Evolutionary conservation across 73 alveolate genomes (phyloP), one percentile per base, ranked within the genome.

Genomic region (Paramecium bursaria): DNA sequence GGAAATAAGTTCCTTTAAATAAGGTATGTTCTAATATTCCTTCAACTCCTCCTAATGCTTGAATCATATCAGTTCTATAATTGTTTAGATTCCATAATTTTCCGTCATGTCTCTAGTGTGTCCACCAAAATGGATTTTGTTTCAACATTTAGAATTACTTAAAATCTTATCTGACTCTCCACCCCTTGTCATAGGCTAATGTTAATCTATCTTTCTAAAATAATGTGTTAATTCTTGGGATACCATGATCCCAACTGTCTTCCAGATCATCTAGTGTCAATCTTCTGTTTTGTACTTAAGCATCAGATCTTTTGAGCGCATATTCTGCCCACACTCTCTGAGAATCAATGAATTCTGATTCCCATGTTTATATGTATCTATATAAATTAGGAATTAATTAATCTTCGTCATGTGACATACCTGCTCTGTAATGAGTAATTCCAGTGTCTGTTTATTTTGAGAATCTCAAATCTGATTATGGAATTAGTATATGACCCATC

Each of bases 261-360:
- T 97, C 99, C 51, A 98, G 85, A 86, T 97, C 99, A 90, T 97
- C 99, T 50, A 98, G 90, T 14, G 99, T 98, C 42, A 98, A 92
- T 79, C 99, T 96, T 75, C 99, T 92, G 88, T 98, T 98, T 85
- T 97, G 95, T 31, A 96, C 98, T 46, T 93, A 91, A 50, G 99
- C 99, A 92, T 97, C 99, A 90, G 97, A 97, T 46, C 99, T 86
- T 87, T 97, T 98, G 74, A 98, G 90, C 23, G 99, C 99, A 93
- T 98, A 98, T 88, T 98, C 99, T 50, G 99, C 99, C 99, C 99
- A 98, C 44, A 98, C 99, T 89, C 99, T 92, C 94, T 98, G 98
- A 90, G 98, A 91, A 85, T 98, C 99, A 42, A 96, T 91, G 76
- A 98, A 98, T 90, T 98, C 99, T 19, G 98, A 87, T 82, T 98